A percentile compares a stretch with the other conserved stretches of the same genome.
These are phyloP conservation scores for Bretschneidera sinensis DNA, from an alignment of 345 rosid species.

Conservation along the genomic window DNA sequence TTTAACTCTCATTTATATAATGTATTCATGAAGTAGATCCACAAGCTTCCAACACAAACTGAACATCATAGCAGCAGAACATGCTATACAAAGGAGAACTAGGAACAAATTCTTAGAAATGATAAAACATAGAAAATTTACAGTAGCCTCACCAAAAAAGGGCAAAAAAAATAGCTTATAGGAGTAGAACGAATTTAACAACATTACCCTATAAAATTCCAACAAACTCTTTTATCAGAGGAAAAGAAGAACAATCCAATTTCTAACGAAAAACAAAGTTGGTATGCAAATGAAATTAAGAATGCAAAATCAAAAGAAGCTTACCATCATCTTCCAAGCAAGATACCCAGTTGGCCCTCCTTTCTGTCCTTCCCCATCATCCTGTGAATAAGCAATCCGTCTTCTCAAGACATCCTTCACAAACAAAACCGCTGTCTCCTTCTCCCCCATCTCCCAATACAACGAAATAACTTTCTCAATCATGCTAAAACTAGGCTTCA, in stretches of 20 bases:
- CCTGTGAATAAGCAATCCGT: conserved; percentile 38
- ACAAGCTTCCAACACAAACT: neutral
- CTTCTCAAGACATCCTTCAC: conserved; percentile 67
- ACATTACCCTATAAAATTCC: too few relatives aligned
- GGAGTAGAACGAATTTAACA: too few relatives aligned
- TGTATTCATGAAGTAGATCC: neutral
- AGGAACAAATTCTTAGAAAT: too few relatives aligned
- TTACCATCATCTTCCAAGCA: conserved; percentile 95
- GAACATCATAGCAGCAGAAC: too few relatives aligned
- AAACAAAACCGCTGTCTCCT: conserved; percentile 54
- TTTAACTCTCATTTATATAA: too few relatives aligned
- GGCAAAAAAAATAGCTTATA: too few relatives aligned
- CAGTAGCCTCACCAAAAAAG: too few relatives aligned
- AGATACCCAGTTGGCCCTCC: conserved; percentile 93
- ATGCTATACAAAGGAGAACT: too few relatives aligned
- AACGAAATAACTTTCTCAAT: conserved; percentile 85
- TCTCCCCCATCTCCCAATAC: conserved; percentile 76
- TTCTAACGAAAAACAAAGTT: neutral
- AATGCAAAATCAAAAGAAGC: neutral
- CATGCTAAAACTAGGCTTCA: conserved; percentile 87
- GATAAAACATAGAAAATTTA: too few relatives aligned
- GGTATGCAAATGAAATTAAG: neutral
- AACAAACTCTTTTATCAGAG: neutral
- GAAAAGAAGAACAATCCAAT: neutral
- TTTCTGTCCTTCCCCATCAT: conserved; percentile 48